Base-by-base conservation (phyloP, 768 basidiomycete genomes). In the Hemileccinum rubropunctum region DNA sequence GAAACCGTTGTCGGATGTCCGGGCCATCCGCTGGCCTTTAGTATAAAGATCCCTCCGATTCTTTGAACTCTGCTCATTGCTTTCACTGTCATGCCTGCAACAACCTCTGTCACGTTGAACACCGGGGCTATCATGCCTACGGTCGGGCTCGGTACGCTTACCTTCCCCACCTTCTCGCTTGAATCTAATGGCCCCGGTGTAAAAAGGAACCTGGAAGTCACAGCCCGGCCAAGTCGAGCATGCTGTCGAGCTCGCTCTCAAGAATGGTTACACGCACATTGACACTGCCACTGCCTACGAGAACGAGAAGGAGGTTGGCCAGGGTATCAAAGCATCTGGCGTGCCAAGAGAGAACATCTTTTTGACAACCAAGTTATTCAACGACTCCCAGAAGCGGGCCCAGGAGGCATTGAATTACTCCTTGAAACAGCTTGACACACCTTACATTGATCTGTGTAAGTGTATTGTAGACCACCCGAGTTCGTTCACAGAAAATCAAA, bases 291-390 rank as follows among this genome's bases (percentile, higher is more conserved):
- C 80, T 17, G 82, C 74, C 8, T 86, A 86, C 63, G 68, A 67
- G 38, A 93, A 91, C 65, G 88, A 91, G 68, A 69, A 73, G 37
- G 88, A 88, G 64, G 91, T 93, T 43, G 91, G 90, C 17, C 57
- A 80, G 42, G 91, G 89, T 21, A 84, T 93, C 73, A 81, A 54
- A 38, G 73, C 75, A 15, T 86, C 84, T n/a, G 88, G 88, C 15
- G 81, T 92, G 8, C 74, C 82, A 4, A 78, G 91, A 49, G 71
- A 72, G 35, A 72, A 82, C 48, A 78, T 93, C 70, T 93, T 91
- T 76, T 71, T 93, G 47, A 91, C 88, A 45, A 86, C 82, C 53
- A 85, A 85, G 66, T 72, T 85, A 46, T 73, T 77, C 62, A 83
- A 82, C 66, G 64, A 71, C 46, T 77, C 82, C 63, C 87, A 88